A percentile compares a stretch with the other conserved stretches of the same genome.
Evolutionary conservation across 495 filamentous ascomycete species (phyloP).

Genomic region (Tuber melanosporum): DNA sequence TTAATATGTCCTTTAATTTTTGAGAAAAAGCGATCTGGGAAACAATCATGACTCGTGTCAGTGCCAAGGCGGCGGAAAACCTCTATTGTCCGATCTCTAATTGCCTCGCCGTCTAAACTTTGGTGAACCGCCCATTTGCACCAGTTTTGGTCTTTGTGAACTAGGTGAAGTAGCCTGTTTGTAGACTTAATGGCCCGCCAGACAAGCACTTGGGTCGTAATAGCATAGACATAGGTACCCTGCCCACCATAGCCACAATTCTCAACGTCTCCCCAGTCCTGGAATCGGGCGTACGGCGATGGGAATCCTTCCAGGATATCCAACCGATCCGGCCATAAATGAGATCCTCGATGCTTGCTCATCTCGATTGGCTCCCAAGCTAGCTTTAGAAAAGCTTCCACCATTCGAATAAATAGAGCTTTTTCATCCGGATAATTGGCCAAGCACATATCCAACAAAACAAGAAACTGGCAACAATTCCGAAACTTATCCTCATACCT

Average conservation of each 20-base stretch:
- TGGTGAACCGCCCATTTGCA: neutral
- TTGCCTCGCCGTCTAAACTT: neutral
- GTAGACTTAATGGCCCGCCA: neutral
- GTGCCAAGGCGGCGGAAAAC: neutral
- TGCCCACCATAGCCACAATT: neutral
- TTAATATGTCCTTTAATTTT: conserved; percentile 3
- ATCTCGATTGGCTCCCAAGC: conserved; percentile 1
- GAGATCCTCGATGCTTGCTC: neutral
- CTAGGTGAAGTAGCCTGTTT: neutral
- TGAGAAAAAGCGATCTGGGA: neutral
- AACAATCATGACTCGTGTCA: neutral
- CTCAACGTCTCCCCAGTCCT: neutral
- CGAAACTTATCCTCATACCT: neutral
- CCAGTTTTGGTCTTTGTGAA: neutral
- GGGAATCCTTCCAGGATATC: neutral
- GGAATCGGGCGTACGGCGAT: neutral
- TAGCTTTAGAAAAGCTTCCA: neutral
- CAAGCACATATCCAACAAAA: neutral
- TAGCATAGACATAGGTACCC: neutral
- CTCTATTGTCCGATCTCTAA: neutral
- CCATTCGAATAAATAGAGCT: neutral
- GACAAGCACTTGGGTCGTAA: neutral
- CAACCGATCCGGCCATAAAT: neutral
- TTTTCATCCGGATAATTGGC: neutral
- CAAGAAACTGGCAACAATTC: conserved; percentile 1